Base-by-base conservation (phyloP, 2,329 filamentous ascomycete genomes). In the Neonectria hederae region DNA sequence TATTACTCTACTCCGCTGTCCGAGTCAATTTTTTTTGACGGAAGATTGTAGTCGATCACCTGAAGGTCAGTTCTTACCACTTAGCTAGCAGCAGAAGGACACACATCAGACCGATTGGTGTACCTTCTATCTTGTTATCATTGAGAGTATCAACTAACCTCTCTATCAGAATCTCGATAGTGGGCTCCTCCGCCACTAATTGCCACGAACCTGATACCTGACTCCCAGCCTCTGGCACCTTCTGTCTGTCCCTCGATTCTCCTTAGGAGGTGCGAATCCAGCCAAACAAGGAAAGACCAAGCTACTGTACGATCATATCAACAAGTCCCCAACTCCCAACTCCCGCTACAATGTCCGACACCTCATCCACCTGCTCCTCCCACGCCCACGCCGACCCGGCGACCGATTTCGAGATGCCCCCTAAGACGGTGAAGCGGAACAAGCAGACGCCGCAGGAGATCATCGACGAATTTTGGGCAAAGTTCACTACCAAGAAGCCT, bases 391-490 rank as follows among this genome's bases (percentile, higher is more conserved):
- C 42, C 42, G 45, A 48, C 46, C 14, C 53, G 52, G 48, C n/a
- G n/a, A 21, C 42, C 19, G 54, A 56, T 21, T 28, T 35, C 30
- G 54, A 49, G 32, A 38, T 28, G 28, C 38, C 38, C 9, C 14
- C 38, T 38, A 58, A 54, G 22, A 13, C 21, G 14, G 64, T 38
- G 6, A 70, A 72, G 8, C 63, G 70, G 83, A 63, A 62, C 7
- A 72, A 86, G 61, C 84, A 87, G 71, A 79, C 87, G 8, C 90
- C 91, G 0, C 92, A 94, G 75, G 84, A 88, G 62, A 84, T 82
- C 26, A 86, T 94, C 61, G 87, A 92, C 69, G 86, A 90, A 65
- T 93, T 93, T 74, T 94, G 91, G 92, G 79, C 83, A 56, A 89
- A 88, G 62, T 93, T 93, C 70, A 90, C 85, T 14, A 88, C 89